Evolutionary conservation across 2,329 filamentous ascomycete genomes (phyloP), one percentile per base, ranked within the genome.

Genomic region (Trichoderma koningiopsis): DNA sequence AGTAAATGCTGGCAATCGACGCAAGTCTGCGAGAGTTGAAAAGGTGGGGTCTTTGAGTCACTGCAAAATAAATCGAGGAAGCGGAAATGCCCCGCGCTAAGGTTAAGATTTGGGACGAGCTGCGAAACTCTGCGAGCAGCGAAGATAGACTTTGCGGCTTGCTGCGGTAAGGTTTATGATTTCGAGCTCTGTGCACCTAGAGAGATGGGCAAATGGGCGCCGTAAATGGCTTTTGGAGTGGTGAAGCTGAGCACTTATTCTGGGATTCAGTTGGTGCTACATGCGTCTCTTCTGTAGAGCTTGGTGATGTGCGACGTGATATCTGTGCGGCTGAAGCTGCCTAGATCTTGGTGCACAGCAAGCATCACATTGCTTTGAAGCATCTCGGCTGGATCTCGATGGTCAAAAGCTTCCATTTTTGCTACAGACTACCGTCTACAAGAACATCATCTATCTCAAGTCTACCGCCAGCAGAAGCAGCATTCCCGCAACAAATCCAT

Each of bases 71-170:
- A 43, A 73, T 76, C 31, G 31, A 63, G 27, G 63, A 49, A 64
- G 37, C 59, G 60, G 62, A 67, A 68, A 61, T 78, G 77, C 77
- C 78, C 77, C 77, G 77, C 78, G 77, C 78, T 79, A 79, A 72
- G 27, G 19, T 27, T 8, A 22, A 58, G 63, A 49, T 49, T 49
- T 49, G n/a, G 43, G 43, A 47, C 35, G 57, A n/a, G 63, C 53
- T 58, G 63, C 22, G 53, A 58, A 58, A 55, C 33, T 58, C 43
- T 64, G 40, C 27, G 29, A 5, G 40, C 16, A 40, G 40, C 56
- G 40, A 37, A 24, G 16, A 19, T 47, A 29, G 22, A 10, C 19
- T 62, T 52, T 62, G 13, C 47, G 47, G 47, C 47, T 49, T 47
- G 43, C 19, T 22, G n/a, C 10, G 13, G 11, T 5, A 49, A 49